phyloP scores from a whole-genome alignment of 2,329 filamentous ascomycete species.

The Graphiopsis chlorocephala region DNA sequence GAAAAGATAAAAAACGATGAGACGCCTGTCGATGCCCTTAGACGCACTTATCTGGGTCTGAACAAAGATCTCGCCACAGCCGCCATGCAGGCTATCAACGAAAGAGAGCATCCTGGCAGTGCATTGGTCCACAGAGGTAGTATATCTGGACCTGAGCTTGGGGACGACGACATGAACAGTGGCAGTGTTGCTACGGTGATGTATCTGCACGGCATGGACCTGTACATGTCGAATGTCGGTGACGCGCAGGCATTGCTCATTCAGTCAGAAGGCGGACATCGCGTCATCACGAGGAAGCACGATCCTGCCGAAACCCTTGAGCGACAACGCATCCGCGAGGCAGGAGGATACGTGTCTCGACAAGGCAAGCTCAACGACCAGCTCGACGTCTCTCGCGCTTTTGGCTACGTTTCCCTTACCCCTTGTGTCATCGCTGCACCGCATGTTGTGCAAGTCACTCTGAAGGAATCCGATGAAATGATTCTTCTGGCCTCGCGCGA shows the following conservation, averaged over 20 bases:
- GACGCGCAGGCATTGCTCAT: constrained; percentile 96
- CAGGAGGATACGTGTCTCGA: constrained; percentile 91
- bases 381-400: constrained; percentile 87
- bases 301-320: constrained; percentile 85
- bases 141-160: constrained; percentile 71
- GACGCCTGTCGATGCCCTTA: constrained; percentile 75
- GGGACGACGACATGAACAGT: constrained; percentile 82
- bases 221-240: constrained; percentile 93
- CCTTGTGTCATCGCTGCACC: constrained; percentile 91
- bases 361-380: constrained; percentile 91
- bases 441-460: constrained; percentile 71
- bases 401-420: constrained; percentile 90
- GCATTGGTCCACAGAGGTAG: constrained; percentile 66
- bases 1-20: constrained; percentile 67
- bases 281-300: constrained; percentile 84
- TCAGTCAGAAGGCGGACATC: constrained; percentile 78
- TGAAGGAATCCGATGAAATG: constrained; percentile 89
- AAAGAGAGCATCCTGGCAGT: constrained; percentile 55
- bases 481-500: constrained; percentile 88
- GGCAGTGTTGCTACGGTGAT: constrained; percentile 90
- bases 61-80: constrained; percentile 93
- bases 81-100: constrained; percentile 76
- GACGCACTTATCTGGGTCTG: constrained; percentile 79
- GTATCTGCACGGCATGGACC: constrained; percentile 83
- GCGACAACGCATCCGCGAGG: constrained; percentile 84